A percentile compares a stretch with the other conserved stretches of the same genome.
These are phyloP conservation scores for Euptelea pleiosperma DNA, from an alignment of 164 flowering plant genomes.

Conservation along the genomic window DNA sequence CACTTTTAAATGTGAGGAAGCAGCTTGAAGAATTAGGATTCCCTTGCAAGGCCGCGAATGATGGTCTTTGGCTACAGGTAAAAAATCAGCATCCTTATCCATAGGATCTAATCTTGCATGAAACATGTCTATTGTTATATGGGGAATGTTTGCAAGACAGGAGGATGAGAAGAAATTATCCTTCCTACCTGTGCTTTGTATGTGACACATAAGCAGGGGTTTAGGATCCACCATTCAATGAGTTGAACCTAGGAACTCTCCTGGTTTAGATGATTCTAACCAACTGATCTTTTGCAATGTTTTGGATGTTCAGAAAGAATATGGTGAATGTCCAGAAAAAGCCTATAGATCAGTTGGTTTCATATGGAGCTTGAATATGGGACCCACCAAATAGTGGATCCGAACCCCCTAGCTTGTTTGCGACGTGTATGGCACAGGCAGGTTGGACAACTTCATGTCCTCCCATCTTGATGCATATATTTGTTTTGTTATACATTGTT, in stretches of 20 bases:
- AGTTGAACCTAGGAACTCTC: background rate
- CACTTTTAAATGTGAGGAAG: conserved; percentile 81
- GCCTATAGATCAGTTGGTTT: background rate
- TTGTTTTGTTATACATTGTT: background rate
- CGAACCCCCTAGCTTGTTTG: conserved; percentile 5
- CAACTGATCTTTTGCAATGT: no score
- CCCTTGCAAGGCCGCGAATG: conserved; percentile 95
- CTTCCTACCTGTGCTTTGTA: conserved; percentile 3
- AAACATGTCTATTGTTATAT: background rate
- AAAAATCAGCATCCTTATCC: conserved; percentile 5
- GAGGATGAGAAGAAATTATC: background rate
- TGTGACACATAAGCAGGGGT: background rate
- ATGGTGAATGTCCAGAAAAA: background rate
- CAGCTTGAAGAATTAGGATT: conserved; percentile 96
- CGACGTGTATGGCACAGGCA: background rate
- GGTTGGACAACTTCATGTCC: background rate
- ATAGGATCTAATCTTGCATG: background rate
- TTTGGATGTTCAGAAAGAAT: background rate
- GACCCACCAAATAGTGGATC: background rate
- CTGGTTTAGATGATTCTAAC: no score
- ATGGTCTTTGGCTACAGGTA: conserved; percentile 99
- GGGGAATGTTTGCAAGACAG: background rate
- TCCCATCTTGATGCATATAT: background rate
- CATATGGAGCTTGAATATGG: background rate
- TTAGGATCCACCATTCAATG: background rate